Conservation (phyloP, 2,329 filamentous ascomycete genomes). For the Aspergillus chevalieri region DNA sequence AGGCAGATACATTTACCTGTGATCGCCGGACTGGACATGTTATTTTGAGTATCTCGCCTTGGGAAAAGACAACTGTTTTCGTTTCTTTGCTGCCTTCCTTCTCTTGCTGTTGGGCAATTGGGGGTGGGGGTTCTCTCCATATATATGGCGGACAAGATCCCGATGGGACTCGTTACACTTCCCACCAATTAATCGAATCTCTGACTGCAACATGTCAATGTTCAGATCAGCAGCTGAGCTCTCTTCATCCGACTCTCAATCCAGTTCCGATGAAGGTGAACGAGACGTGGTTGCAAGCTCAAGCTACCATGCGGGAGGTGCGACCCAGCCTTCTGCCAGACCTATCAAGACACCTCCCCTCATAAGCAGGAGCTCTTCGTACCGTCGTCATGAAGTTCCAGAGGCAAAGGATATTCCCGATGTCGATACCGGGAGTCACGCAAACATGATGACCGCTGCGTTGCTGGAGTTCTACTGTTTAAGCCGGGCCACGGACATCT, state of each 20-base stretch:
- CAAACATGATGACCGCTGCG: conserved; percentile 38
- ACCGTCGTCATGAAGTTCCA: conserved; percentile 9
- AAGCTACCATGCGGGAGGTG: background rate
- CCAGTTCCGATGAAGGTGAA: conserved; percentile 21
- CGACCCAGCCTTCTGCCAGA: conserved; percentile 1
- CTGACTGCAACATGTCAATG: conserved; percentile 30
- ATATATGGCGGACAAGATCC: conserved; percentile 1
- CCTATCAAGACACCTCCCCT: conserved; percentile 3
- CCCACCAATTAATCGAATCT: background rate
- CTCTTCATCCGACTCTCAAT: conserved; percentile 31
- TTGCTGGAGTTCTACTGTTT: conserved; percentile 42
- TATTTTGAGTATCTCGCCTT: background rate
- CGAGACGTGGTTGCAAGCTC: conserved; percentile 6
- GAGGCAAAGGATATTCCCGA: conserved; percentile 14
- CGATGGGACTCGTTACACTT: background rate
- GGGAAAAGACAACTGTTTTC: background rate
- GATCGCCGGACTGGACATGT: no score
- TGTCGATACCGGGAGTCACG: conserved; percentile 31
- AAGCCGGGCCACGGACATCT: conserved; percentile 38
- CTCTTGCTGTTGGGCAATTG: no score
- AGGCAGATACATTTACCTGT: background rate
- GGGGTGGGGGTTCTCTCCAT: background rate
- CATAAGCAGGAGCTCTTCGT: conserved; percentile 5
- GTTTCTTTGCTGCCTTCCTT: background rate
- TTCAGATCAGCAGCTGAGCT: conserved; percentile 35